phyloP scores from a whole-genome alignment of 495 filamentous ascomycete species.

The Daldinia caldariorum region DNA sequence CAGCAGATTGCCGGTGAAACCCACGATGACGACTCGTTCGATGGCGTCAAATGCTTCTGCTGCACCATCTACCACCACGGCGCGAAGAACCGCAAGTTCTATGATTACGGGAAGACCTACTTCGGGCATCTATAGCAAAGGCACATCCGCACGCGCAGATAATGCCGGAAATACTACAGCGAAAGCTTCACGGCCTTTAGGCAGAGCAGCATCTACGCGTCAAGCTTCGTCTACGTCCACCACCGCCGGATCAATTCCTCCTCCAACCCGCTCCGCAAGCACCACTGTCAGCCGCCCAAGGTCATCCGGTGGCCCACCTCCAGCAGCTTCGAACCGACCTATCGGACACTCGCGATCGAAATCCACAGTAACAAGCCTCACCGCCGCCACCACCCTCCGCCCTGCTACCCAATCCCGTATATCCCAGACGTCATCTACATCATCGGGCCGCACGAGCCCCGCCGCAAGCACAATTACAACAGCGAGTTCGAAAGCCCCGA shows the following conservation, averaged over 20 bases:
- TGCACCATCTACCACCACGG: conserved; percentile 14
- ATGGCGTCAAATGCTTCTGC: conserved; percentile 31
- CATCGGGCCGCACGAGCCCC: conserved; percentile 40
- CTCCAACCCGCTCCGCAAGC: conserved; percentile 39
- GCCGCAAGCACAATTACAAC: conserved; percentile 38
- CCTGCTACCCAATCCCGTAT: conserved; percentile 43
- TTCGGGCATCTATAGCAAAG: conserved; percentile 28
- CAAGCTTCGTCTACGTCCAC: conserved; percentile 40
- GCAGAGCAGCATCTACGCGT: conserved; percentile 37
- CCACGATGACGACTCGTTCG: conserved; percentile 45
- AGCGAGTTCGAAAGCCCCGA: conserved; percentile 13
- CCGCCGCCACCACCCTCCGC: conserved; percentile 55
- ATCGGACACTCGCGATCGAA: conserved; percentile 50
- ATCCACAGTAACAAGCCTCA: conserved; percentile 56
- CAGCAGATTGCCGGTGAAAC: conserved; percentile 59
- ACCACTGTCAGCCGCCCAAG: conserved; percentile 29
- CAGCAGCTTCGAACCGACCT: conserved; percentile 18
- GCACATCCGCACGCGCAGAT: conserved; percentile 27
- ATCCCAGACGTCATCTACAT: conserved; percentile 39
- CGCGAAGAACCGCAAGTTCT: conserved; percentile 6
- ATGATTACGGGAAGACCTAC: conserved; percentile 28
- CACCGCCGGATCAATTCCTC: conserved; percentile 11
- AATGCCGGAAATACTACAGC: conserved; percentile 17
- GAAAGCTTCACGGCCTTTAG: conserved; percentile 40
- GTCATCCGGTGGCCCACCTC: conserved; percentile 38